Base-by-base conservation (phyloP, 768 basidiomycete species). In the Amanita inopinata region DNA sequence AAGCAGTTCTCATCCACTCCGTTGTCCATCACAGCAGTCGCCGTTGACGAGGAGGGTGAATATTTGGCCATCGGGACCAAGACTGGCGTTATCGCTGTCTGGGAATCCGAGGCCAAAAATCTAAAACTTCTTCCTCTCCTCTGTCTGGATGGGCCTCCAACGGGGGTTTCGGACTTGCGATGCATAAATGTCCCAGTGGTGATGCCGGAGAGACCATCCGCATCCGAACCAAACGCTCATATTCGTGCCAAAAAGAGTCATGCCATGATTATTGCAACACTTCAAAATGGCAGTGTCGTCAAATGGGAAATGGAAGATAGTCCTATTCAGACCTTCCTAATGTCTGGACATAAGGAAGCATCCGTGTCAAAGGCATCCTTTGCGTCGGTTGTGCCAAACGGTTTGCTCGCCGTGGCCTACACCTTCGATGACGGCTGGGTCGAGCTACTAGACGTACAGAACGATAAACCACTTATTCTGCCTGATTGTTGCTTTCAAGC, bases 1-100 rank as follows among this genome's bases (percentile, higher is more conserved):
- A 63, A 72, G 14, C 72, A 66, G 53, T 66, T 71, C 3, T 74
- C 72, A 1, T 69, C 64, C 23, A 52, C 69, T 12, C 57, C 64
- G 3, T 70, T 71, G 2, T 69, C 73, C 1, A 47, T 86, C 30
- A 81, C 78, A 2, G 69, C 73, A 15, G 62, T 90, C 15, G 71
- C 80, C 1, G 62, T 91, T 12, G 77, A 83, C 47, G 69, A 73
- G 19, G 56, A 54, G 3, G 86, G 84, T 2, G 57, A 65, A 15
- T 71, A 73, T 50, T 77, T 79, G 47, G 86, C 85, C 2, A 76
- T 80, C 11, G 88, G 87, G 4, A 87, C 84, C 10, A 69, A 71
- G 10, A 66, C 69, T 0, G 89, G 90, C 1, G 54, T 69, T 2
- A 69, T 91, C 39, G 71, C 71, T 27, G 60, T 80, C 10, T 91